Conservation (phyloP, 139 green algal genomes). For the Chlamydomonas schloesseri region DNA sequence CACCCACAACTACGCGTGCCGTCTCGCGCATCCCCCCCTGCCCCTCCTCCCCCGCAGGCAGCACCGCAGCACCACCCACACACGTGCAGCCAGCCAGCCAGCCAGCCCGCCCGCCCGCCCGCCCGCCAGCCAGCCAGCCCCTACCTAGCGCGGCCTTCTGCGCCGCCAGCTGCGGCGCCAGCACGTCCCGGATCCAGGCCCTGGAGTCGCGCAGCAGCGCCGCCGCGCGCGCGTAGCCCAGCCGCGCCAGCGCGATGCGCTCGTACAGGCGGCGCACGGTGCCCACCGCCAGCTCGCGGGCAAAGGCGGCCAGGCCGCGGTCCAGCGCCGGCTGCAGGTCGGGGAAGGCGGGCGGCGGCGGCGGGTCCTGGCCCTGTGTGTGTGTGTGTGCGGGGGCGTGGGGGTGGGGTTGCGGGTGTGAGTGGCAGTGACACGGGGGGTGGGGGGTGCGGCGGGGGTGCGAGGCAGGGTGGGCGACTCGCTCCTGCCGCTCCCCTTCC, state of each 20-base stretch:
- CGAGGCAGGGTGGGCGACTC: no score
- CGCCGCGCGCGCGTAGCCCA: not conserved
- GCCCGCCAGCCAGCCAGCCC: no score
- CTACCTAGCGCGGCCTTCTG: no score
- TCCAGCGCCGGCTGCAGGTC: constrained; percentile 9
- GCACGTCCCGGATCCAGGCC: constrained; percentile 50
- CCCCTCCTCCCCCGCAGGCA: no score
- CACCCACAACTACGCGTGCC: no score
- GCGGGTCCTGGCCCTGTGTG: constrained; percentile 29
- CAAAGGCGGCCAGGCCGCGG: not conserved
- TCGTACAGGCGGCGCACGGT: constrained; percentile 37
- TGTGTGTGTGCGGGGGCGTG: no score
- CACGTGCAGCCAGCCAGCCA: no score
- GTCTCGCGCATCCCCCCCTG: no score
- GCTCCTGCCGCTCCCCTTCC: no score
- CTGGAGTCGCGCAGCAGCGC: constrained; percentile 45
- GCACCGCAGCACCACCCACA: no score
- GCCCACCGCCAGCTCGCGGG: constrained; percentile 39
- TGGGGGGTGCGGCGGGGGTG: not conserved
- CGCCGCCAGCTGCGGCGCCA: not conserved
- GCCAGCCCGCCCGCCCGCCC: no score
- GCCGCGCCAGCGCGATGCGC: not conserved
- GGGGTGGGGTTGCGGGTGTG: no score
- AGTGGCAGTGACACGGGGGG: not conserved
- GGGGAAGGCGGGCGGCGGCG: constrained; percentile 18